Base-by-base conservation (phyloP, 1,139 yeast species). In the Ashbya aceris region DNA sequence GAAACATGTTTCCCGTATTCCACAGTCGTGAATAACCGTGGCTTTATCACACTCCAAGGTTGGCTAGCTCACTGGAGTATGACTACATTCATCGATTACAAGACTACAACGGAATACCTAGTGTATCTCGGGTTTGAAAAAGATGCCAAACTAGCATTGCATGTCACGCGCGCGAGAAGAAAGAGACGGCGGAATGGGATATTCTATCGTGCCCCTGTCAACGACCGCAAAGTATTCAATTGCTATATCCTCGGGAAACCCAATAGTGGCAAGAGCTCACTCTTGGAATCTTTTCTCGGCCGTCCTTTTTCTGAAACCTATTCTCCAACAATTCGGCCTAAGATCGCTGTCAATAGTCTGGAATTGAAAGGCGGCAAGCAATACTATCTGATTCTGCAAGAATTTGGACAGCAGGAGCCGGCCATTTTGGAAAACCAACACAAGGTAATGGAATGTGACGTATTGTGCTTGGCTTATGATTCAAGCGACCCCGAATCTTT, bases 41-140 rank as follows among this genome's bases (percentile, higher is more conserved):
- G 96, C 0, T 76, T 79, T 57, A 91, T 91, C 2, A 85, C 97
- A 0, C 64, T 91, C 28, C 97, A 91, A 65, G 98, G 98, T 1
- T 91, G 98, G 98, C 65, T 91, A 36, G 97, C 98, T 0, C 97
- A 91, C 55, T 91, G 98, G 98, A 82, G 91, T 52, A 81, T 91
- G 80, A 86, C 96, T 0, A 89, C 97, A 0, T 86, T 79, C 54
- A 66, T 91, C 32, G 95, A 87, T 54, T 79, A 83, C 58, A 77
- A 74, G 54, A 81, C 87, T 1, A 87, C 97, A 0, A 71, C 91
- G 44, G 94, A 87, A 42, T 91, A 89, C 56, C 65, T 91, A 46
- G 95, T 94, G 0, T 84, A 85, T 62, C 70, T 91, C 42, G 98
- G 98, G 0, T 89, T 83, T 56, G 95, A 85, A 44, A 59, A 56